Conservation (phyloP, 1,284 basidiomycete species). For the Malassezia arunalokei region DNA sequence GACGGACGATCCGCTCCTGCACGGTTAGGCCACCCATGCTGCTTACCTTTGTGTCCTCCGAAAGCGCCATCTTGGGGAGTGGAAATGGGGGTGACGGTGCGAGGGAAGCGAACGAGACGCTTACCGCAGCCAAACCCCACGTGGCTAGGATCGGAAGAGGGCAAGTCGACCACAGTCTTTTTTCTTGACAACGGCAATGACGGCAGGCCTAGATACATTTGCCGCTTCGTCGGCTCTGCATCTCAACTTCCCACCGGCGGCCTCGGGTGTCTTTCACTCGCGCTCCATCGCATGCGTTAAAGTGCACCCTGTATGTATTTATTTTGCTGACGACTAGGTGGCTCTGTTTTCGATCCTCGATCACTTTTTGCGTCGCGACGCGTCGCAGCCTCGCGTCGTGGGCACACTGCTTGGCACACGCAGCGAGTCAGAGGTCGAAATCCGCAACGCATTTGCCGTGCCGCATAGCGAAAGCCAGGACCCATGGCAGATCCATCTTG, state of each 20-base stretch:
- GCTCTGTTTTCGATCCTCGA: conserved; percentile 87
- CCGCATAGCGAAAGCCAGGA: conserved; percentile 59
- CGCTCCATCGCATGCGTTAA: conserved; percentile 39
- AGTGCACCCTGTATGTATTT: conserved; percentile 32
- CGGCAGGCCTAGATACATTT: conserved; percentile 14
- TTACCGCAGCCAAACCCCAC: conserved; percentile 13
- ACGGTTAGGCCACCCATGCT: not conserved
- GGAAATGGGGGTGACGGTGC: not conserved
- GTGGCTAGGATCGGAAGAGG: not conserved
- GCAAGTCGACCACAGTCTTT: conserved; percentile 1
- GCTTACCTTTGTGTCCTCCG: conserved; percentile 39
- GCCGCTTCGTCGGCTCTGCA: conserved; percentile 39
- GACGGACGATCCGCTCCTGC: conserved; percentile 37
- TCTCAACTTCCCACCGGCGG: conserved; percentile 40
- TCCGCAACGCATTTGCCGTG: conserved; percentile 40
- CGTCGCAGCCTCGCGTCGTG: conserved; percentile 59
- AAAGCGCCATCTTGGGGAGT: conserved; percentile 23
- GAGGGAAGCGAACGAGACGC: not conserved
- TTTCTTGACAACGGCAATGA: conserved; percentile 9
- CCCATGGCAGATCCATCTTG: conserved; percentile 57
- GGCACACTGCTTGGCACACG: conserved; percentile 85
- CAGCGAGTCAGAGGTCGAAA: conserved; percentile 51
- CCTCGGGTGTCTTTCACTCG: conserved; percentile 38
- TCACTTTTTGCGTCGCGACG: conserved; percentile 85
- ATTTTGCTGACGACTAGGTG: conserved; percentile 5